A percentile compares a stretch with the other conserved stretches of the same genome.
These are phyloP conservation scores for Malania oleifera DNA, from an alignment of 164 flowering plant species.

Conservation along the genomic window DNA sequence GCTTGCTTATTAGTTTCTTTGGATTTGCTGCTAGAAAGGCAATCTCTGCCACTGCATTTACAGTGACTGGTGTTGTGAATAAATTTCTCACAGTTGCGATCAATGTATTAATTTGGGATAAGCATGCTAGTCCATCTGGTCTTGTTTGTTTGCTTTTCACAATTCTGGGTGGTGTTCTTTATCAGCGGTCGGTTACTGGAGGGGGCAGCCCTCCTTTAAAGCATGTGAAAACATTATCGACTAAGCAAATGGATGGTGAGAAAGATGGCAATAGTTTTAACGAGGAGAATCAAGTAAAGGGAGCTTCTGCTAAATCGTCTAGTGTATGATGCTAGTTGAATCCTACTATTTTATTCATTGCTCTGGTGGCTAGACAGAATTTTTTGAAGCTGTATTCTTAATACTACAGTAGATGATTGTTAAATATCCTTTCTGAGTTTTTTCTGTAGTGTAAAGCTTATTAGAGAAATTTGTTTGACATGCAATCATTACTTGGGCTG, in stretches of 20 bases:
- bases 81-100: constrained; percentile 86
- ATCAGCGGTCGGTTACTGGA: constrained; percentile 80
- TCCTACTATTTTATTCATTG: too few relatives aligned
- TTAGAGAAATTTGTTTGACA: too few relatives aligned
- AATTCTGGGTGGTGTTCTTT: constrained; percentile 71
- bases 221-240: constrained; percentile 31
- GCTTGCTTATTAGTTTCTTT: constrained; percentile 81
- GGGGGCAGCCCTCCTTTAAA: constrained; percentile 28
- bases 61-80: constrained; percentile 90
- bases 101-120: constrained; percentile 90
- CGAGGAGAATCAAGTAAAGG: constrained; percentile 34
- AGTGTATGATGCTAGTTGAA: too few relatives aligned
- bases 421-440: too few relatives aligned
- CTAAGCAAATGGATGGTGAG: constrained; percentile 34
- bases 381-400: too few relatives aligned
- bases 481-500: too few relatives aligned
- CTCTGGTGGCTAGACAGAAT: too few relatives aligned
- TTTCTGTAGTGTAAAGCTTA: too few relatives aligned
- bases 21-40: constrained; percentile 92
- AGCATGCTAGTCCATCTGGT: constrained; percentile 84
- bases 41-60: constrained; percentile 86
- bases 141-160: constrained; percentile 72
- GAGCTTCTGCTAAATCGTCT: too few relatives aligned
- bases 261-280: constrained; percentile 31
- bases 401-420: too few relatives aligned